These are phyloP conservation scores for Peltaster fructicola DNA, from an alignment of 2,329 filamentous ascomycete species.

Conservation along the genomic window DNA sequence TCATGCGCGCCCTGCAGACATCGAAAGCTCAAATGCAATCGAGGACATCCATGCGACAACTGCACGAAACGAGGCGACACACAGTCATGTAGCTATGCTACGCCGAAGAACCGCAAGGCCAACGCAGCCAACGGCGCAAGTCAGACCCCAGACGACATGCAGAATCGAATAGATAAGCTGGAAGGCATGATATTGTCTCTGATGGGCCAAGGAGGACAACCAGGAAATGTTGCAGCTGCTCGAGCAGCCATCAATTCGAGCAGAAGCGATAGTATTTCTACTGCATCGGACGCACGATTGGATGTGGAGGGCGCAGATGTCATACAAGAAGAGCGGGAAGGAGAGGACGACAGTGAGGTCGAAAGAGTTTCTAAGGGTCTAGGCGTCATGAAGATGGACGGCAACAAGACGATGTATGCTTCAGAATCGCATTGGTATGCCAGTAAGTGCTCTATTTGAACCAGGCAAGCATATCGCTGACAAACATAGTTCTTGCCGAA, in stretches of 20 bases:
- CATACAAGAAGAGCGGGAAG: constrained; percentile 32
- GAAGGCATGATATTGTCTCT: constrained; percentile 82
- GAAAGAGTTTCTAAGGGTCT: constrained; percentile 33
- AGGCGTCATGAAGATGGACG: constrained; percentile 35
- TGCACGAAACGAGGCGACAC: constrained; percentile 77
- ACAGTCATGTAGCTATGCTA: constrained; percentile 68
- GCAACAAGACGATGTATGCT: constrained; percentile 27
- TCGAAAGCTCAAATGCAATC: constrained; percentile 94
- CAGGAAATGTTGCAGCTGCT: constrained; percentile 38
- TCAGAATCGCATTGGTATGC: constrained; percentile 36
- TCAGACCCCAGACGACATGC: constrained; percentile 79
- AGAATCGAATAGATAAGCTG: constrained; percentile 88
- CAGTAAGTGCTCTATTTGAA: too few species aligned
- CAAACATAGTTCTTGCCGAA: constrained; percentile 38
- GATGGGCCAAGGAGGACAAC: constrained; percentile 65
- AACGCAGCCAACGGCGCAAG: constrained; percentile 11
- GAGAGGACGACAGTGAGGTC: constrained; percentile 43
- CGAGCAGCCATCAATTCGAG: constrained; percentile 35
- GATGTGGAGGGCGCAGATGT: constrained; percentile 41
- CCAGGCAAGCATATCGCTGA: too few species aligned
- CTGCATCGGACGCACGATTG: constrained; percentile 23
- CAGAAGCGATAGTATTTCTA: constrained; percentile 22
- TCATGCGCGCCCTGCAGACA: constrained; percentile 84
- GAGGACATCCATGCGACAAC: constrained; percentile 80
- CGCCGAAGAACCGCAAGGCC: constrained; percentile 45